phyloP scores from a whole-genome alignment of 352 stramenopile genomes.

The Pythium chondricola region DNA sequence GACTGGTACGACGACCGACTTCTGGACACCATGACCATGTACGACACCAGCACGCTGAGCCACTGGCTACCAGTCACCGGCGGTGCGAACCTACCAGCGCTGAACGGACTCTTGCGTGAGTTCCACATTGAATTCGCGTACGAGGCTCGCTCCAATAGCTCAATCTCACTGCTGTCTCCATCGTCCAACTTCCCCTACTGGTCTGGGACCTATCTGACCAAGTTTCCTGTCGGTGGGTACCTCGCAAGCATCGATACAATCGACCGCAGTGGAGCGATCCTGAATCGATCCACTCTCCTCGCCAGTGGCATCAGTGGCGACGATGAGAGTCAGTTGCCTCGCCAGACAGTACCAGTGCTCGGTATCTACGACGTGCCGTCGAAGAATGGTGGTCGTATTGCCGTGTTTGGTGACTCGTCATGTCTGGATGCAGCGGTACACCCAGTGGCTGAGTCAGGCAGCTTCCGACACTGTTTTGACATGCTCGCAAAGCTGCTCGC shows the following conservation, averaged over 20 bases:
- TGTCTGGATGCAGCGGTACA: conserved; percentile 67
- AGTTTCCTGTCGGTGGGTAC: conserved; percentile 61
- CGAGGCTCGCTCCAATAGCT: conserved; percentile 43
- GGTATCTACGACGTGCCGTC: conserved; percentile 63
- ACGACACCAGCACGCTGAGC: conserved; percentile 79
- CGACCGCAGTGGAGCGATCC: conserved; percentile 39
- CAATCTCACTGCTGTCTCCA: conserved; percentile 36
- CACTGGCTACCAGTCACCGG: conserved; percentile 75
- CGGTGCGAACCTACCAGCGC: conserved; percentile 65
- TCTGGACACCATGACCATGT: conserved; percentile 60
- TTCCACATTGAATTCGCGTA: conserved; percentile 69
- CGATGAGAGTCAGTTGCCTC: conserved; percentile 20
- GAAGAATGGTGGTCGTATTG: conserved; percentile 53
- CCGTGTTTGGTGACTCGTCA: conserved; percentile 67
- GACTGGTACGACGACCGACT: conserved; percentile 74
- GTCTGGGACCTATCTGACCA: conserved; percentile 57
- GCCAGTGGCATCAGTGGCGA: neutral
- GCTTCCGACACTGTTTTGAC: conserved; percentile 51
- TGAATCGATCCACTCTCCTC: conserved; percentile 29
- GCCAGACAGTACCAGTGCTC: conserved; percentile 42
- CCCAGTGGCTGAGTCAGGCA: conserved; percentile 7
- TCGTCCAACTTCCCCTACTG: conserved; percentile 49
- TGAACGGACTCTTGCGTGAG: conserved; percentile 56
- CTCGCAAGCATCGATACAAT: conserved; percentile 48
- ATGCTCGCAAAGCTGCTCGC: conserved; percentile 52